Base-by-base conservation (phyloP, 306 rosid genomes). In the cucumber (Cucumis sativus) region DNA sequence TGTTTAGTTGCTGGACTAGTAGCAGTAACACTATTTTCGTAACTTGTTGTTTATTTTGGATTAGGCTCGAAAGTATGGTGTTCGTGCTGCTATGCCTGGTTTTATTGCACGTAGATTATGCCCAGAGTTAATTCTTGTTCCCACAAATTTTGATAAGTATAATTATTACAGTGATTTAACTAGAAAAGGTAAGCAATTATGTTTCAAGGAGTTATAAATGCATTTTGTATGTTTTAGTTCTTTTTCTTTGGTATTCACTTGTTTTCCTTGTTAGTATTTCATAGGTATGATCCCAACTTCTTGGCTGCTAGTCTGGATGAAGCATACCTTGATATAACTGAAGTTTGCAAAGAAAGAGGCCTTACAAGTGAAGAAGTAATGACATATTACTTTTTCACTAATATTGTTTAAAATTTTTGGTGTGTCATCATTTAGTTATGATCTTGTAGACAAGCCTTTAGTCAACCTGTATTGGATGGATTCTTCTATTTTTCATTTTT, bases 11-110 rank as follows among this genome's bases (percentile, higher is more conserved):
- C 20, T 23, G 13, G 40, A 12, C 11, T 70, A 13, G 58, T 21
- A n/a, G 20, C 7, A 0, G 30, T 28, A 28, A 2, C 30, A 28
- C 13, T 25, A 14, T 23, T 47, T 1, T 70, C 23, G 20, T 70
- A 70, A 70, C 41, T 43, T 60, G 68, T 9, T 59, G 20, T 20
- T 58, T 76, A 60, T 23, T 15, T 47, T 61, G 70, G 49, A 51
- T 6, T 49, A 94, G 98, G 98, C 98, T 4, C 85, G 97, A 79
- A 95, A 84, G 79, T 95, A 84, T 74, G 98, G 98, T 41, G 96
- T 95, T 88, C 93, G 98, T 76, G 90, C 97, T 82, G 97, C 96
- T 66, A 95, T 95, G 98, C 98, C 98, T 66, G 98, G 98, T 23
- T 95, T 95, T 81, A 95, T 92, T 86, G 97, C 96, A 18, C 83